Conservation (phyloP, 2,329 filamentous ascomycete genomes). For the Proliferodiscus dingleyae region DNA sequence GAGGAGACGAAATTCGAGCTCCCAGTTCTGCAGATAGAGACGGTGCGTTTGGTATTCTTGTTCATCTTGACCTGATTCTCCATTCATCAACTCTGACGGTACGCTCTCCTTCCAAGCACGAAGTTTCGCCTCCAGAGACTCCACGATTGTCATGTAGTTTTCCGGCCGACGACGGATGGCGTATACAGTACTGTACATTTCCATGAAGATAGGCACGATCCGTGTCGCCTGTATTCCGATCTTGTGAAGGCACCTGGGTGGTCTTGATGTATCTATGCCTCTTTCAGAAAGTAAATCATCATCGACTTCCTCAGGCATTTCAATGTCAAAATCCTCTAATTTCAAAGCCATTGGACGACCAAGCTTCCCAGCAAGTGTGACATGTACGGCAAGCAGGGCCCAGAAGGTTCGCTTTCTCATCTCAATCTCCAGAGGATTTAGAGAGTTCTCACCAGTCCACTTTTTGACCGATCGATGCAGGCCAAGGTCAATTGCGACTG, state of each 20-base stretch:
- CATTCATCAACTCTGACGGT: slow-evolving; percentile 53
- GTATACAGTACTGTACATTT: slow-evolving; percentile 75
- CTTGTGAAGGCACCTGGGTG: slow-evolving; percentile 60
- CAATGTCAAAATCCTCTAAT: slow-evolving; percentile 72
- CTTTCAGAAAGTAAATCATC: slow-evolving; percentile 65
- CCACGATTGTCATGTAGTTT: slow-evolving; percentile 60
- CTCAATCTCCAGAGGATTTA: slow-evolving; percentile 62
- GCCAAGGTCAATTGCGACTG: slow-evolving; percentile 68
- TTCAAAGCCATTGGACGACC: slow-evolving; percentile 73
- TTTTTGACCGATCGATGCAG: slow-evolving; percentile 67
- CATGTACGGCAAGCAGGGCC: slow-evolving; percentile 60
- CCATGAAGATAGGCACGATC: slow-evolving; percentile 61
- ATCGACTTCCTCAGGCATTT: slow-evolving; percentile 65
- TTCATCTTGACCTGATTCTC: slow-evolving; percentile 35
- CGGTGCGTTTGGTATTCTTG: slow-evolving; percentile 45
- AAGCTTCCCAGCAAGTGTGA: slow-evolving; percentile 69
- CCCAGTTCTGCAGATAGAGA: slow-evolving; percentile 49
- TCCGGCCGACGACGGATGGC: slow-evolving; percentile 57
- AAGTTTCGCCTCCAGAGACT: slow-evolving; percentile 60
- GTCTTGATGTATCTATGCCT: slow-evolving; percentile 51
- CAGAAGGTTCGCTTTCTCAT: slow-evolving; percentile 77
- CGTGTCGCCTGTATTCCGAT: slow-evolving; percentile 63
- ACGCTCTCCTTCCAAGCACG: slow-evolving; percentile 58
- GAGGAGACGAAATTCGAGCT: slow-evolving; percentile 54
- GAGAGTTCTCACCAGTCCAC: slow-evolving; percentile 42